Percentiles rank a stretch among this genome's conserved stretches.
These are phyloP conservation scores for Chaetomium globosum DNA, from an alignment of 2,329 filamentous ascomycete genomes.

Conservation along the genomic window DNA sequence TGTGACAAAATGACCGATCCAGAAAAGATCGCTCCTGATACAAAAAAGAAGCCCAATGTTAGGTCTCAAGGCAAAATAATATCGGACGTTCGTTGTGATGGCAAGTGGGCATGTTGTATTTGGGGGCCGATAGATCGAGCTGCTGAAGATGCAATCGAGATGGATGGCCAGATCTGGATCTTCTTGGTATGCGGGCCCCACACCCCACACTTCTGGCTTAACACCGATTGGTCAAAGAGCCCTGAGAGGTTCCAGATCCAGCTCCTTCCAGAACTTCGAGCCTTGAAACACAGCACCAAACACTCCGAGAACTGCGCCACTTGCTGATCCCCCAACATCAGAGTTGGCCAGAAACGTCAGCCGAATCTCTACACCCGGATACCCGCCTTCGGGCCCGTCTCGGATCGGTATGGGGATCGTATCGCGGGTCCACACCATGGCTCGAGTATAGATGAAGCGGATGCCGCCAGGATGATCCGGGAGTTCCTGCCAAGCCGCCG, in stretches of 20 bases:
- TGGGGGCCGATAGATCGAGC: background rate
- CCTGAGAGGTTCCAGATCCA: background rate
- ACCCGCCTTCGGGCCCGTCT: background rate
- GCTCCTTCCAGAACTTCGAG: background rate
- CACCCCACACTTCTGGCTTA: background rate
- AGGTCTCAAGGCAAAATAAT: background rate
- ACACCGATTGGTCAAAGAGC: background rate
- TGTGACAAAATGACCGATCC: background rate
- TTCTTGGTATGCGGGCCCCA: background rate
- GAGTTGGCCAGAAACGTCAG: slow-evolving; percentile 17
- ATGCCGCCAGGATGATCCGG: background rate
- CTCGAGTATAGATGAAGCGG: background rate
- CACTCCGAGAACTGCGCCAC: background rate
- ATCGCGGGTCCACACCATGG: background rate
- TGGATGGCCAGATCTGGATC: background rate
- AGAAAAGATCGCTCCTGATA: background rate
- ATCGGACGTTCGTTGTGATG: background rate
- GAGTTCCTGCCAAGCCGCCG: background rate
- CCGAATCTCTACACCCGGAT: background rate
- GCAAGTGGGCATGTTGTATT: background rate
- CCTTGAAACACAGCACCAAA: too few relatives aligned
- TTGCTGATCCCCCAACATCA: background rate
- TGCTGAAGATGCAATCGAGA: background rate
- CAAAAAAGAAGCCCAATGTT: background rate
- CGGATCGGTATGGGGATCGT: background rate